phyloP scores from a whole-genome alignment of 768 basidiomycete genomes.

The Trametes cingulata region DNA sequence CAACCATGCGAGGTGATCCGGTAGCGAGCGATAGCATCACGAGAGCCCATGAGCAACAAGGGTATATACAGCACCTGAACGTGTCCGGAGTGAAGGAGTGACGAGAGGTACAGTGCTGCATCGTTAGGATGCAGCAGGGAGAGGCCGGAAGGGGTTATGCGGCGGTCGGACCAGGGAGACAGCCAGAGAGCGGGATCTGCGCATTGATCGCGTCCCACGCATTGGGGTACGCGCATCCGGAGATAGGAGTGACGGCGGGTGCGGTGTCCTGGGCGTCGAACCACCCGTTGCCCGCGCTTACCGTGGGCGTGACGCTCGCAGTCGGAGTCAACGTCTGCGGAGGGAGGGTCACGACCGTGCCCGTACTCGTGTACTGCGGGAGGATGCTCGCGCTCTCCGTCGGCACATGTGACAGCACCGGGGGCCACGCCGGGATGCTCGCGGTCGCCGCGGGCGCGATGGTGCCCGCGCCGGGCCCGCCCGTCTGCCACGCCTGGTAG shows the following conservation, averaged over 20 bases:
- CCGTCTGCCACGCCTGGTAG: conserved; percentile 64
- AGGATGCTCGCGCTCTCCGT: conserved; percentile 46
- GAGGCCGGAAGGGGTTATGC: no score
- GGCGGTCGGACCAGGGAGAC: conserved; percentile 25
- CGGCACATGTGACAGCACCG: conserved; percentile 54
- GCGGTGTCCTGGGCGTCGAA: conserved; percentile 47
- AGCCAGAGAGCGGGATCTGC: conserved; percentile 24
- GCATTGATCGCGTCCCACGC: conserved; percentile 51
- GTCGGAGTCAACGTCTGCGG: conserved; percentile 47
- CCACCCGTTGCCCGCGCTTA: conserved; percentile 56
- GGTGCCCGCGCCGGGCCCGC: conserved; percentile 52
- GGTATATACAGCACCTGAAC: background rate
- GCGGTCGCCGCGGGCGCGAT: conserved; percentile 42
- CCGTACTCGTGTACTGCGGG: conserved; percentile 65
- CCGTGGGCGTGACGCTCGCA: conserved; percentile 43
- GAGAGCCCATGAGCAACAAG: background rate
- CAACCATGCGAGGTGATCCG: background rate
- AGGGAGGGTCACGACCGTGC: conserved; percentile 52
- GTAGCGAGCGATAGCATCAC: background rate
- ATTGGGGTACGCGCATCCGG: conserved; percentile 62
- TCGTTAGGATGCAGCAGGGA: background rate
- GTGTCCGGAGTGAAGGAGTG: background rate
- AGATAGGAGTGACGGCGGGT: conserved; percentile 56
- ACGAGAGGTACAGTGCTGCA: background rate
- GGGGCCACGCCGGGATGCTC: conserved; percentile 46